These are phyloP conservation scores for Apiotrichum sp. DNA, from an alignment of 1,284 basidiomycete genomes.

Conservation along the genomic window DNA sequence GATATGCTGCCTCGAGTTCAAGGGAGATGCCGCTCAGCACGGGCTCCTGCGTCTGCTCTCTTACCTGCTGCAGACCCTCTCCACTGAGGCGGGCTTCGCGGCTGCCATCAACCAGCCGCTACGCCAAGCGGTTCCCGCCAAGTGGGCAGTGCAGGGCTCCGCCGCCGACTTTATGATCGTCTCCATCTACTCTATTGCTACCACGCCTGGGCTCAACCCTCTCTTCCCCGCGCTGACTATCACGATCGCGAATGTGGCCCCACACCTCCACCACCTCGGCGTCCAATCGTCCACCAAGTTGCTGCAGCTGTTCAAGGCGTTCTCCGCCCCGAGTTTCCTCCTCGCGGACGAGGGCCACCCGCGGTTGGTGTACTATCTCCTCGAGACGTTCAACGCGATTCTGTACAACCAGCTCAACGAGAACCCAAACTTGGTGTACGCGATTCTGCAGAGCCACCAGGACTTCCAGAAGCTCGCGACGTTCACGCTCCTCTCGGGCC, in stretches of 20 bases:
- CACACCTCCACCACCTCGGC: constrained; percentile 73
- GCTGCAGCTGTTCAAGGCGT: constrained; percentile 79
- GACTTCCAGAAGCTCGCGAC: constrained; percentile 80
- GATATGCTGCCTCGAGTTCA: constrained; percentile 73
- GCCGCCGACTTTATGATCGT: constrained; percentile 81
- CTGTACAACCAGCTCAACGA: constrained; percentile 60
- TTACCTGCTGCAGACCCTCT: constrained; percentile 86
- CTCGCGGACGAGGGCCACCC: constrained; percentile 92
- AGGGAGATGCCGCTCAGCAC: constrained; percentile 89
- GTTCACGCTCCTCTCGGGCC: constrained; percentile 73
- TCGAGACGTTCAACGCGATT: constrained; percentile 84
- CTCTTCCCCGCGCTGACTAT: constrained; percentile 90
- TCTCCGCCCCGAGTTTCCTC: constrained; percentile 80
- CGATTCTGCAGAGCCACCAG: constrained; percentile 72
- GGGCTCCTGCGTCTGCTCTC: constrained; percentile 82
- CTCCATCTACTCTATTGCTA: constrained; percentile 83
- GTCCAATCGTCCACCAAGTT: constrained; percentile 75
- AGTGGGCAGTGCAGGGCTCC: constrained; percentile 67
- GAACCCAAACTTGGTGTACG: constrained; percentile 83
- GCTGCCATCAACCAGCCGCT: constrained; percentile 54
- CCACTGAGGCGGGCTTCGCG: constrained; percentile 73
- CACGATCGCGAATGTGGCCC: constrained; percentile 77
- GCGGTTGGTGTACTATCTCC: constrained; percentile 62
- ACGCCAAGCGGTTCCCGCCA: constrained; percentile 61
- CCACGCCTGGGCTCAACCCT: constrained; percentile 75